Conservation (phyloP, 495 filamentous ascomycete species). For the Xylaria cubensis region DNA sequence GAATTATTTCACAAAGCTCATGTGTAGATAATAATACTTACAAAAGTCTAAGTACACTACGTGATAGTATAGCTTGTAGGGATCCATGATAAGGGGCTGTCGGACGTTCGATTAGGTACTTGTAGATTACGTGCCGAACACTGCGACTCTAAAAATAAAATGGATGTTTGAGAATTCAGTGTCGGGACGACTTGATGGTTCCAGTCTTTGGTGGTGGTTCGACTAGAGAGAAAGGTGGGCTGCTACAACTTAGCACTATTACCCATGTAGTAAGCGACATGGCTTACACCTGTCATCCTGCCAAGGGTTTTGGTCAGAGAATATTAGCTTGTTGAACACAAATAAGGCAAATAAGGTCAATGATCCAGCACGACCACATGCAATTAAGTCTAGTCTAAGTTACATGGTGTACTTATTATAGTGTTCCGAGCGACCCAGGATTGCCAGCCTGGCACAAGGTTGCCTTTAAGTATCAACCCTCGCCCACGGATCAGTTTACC, state of each 20-base stretch:
- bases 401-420: constrained; percentile 18
- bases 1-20: neutral
- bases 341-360: constrained; percentile 25
- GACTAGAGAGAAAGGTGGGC: constrained; percentile 8
- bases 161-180: constrained; percentile 10
- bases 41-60: no score
- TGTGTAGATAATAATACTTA: no score
- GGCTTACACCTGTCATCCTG: constrained; percentile 26
- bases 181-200: constrained; percentile 15
- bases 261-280: constrained; percentile 21
- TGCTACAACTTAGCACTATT: neutral
- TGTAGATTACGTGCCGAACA: neutral
- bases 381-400: constrained; percentile 10
- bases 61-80: neutral
- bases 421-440: constrained; percentile 15
- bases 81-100: neutral
- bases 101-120: neutral
- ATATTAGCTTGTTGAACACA: constrained; percentile 6
- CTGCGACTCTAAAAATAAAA: constrained; percentile 25
- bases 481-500: constrained; percentile 12
- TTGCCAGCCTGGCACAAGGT: constrained; percentile 3
- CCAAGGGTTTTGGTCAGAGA: constrained; percentile 13
- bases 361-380: neutral
- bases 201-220: constrained; percentile 16
- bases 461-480: constrained; percentile 27